Percentiles rank a stretch among this genome's conserved stretches.
phyloP scores from a whole-genome alignment of 2,329 filamentous ascomycete species.

The Fusarium siculi region DNA sequence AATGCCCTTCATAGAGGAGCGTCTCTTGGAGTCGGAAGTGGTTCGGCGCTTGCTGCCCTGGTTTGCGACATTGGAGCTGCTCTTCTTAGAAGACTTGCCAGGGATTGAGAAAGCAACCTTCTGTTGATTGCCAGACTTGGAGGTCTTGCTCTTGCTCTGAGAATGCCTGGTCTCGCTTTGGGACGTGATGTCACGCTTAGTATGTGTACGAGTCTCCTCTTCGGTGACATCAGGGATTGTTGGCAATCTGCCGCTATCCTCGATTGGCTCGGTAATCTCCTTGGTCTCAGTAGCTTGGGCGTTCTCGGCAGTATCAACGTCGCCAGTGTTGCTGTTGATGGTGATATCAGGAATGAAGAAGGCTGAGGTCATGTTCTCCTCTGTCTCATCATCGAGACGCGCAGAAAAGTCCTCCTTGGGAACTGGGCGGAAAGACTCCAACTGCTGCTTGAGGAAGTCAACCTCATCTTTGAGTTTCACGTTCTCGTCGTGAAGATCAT shows the following conservation, averaged over 20 bases:
- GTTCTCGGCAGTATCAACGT: slow-evolving; percentile 39
- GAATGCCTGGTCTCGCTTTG: slow-evolving; percentile 46
- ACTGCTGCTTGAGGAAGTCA: slow-evolving; percentile 56
- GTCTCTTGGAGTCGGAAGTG: slow-evolving; percentile 37
- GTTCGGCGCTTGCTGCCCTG: slow-evolving; percentile 56
- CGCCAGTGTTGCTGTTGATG: slow-evolving; percentile 54
- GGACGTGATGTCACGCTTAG: slow-evolving; percentile 44
- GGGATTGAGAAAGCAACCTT: slow-evolving; percentile 58
- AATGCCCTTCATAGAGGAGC: slow-evolving; percentile 35
- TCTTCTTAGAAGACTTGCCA: slow-evolving; percentile 47
- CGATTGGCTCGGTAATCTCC: slow-evolving; percentile 48
- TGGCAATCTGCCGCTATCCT: slow-evolving; percentile 46
- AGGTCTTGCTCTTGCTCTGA: slow-evolving; percentile 43
- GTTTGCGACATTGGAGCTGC: slow-evolving; percentile 51
- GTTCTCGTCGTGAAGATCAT: slow-evolving; percentile 59
- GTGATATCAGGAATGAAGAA: slow-evolving; percentile 70
- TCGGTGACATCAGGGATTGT: slow-evolving; percentile 45
- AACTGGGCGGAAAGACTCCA: slow-evolving; percentile 55
- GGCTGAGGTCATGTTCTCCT: slow-evolving; percentile 68
- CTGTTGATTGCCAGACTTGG: slow-evolving; percentile 44
- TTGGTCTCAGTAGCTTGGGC: slow-evolving; percentile 49
- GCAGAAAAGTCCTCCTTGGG: slow-evolving; percentile 52
- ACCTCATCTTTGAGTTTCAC: slow-evolving; percentile 60
- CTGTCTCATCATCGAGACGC: slow-evolving; percentile 51
- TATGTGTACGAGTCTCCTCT: slow-evolving; percentile 42